Evolutionary conservation across 495 filamentous ascomycete species (phyloP).

Genomic region (Staphylotrichum tortipilum): DNA sequence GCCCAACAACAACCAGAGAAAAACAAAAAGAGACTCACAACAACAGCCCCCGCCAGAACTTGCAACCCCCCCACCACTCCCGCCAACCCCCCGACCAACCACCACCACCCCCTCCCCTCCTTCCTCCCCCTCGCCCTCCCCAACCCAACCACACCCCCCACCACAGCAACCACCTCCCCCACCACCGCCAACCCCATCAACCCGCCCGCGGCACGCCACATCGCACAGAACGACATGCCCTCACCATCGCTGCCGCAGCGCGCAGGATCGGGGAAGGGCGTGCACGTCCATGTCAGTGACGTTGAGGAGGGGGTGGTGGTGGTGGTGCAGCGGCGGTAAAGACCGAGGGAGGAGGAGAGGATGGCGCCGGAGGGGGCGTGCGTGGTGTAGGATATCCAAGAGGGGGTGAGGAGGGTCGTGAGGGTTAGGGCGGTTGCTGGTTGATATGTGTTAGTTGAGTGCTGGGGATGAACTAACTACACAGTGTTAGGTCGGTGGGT

Average conservation of each 20-base stretch:
- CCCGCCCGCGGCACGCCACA: slow-evolving; percentile 85
- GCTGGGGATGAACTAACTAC: no score
- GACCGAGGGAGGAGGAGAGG: slow-evolving; percentile 64
- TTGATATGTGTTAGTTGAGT: neutral
- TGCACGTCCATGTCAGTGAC: slow-evolving; percentile 27
- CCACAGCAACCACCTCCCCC: slow-evolving; percentile 62
- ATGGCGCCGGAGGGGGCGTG: slow-evolving; percentile 41
- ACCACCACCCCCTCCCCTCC: slow-evolving; percentile 61
- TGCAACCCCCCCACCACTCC: slow-evolving; percentile 71
- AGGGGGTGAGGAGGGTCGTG: slow-evolving; percentile 60
- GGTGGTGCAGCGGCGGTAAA: slow-evolving; percentile 68
- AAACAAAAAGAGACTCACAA: slow-evolving; percentile 50
- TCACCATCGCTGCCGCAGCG: slow-evolving; percentile 53
- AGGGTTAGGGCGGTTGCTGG: slow-evolving; percentile 72
- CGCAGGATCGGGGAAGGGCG: slow-evolving; percentile 56
- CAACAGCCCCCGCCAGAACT: slow-evolving; percentile 59
- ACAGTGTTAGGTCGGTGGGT: no score
- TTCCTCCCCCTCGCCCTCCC: slow-evolving; percentile 67
- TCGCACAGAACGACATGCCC: slow-evolving; percentile 59
- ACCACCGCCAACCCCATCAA: slow-evolving; percentile 75
- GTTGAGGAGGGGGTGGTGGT: no score
- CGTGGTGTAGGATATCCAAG: slow-evolving; percentile 71
- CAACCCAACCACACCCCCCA: slow-evolving; percentile 66
- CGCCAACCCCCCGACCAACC: slow-evolving; percentile 68
- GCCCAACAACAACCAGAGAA: slow-evolving; percentile 2